Percentiles rank a stretch among this genome's conserved stretches.
Conservation (phyloP, 257 asterid genomes). For the Orobanche coerulescens region DNA sequence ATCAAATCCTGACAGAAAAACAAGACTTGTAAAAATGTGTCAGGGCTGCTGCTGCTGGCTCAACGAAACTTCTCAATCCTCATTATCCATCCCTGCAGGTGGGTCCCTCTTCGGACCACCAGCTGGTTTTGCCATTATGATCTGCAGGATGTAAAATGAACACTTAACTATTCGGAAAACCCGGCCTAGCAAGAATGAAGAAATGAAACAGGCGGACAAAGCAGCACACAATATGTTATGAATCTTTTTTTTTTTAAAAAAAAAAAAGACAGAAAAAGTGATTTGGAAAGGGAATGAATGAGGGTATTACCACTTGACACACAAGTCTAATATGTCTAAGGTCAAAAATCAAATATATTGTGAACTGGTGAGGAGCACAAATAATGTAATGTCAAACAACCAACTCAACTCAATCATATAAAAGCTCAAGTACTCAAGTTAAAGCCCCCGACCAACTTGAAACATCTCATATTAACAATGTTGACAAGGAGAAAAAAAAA, state of each 20-base stretch:
- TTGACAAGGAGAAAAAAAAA: too few species aligned
- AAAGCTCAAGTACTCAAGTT: too few species aligned
- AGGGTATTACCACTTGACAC: too few species aligned
- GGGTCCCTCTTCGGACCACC: slow-evolving; percentile 36
- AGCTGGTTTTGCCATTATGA: slow-evolving; percentile 57
- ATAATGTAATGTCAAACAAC: too few species aligned
- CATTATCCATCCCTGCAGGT: slow-evolving; percentile 37
- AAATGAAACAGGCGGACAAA: background rate
- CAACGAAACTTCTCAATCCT: slow-evolving; percentile 22
- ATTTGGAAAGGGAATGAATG: background rate
- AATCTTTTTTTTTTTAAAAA: too few species aligned
- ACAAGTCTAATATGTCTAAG: too few species aligned
- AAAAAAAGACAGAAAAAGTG: background rate
- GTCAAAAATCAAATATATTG: too few species aligned
- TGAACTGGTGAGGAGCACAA: too few species aligned
- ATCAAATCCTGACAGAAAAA: background rate
- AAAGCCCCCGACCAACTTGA: too few species aligned
- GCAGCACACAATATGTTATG: too few species aligned
- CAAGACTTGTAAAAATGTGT: background rate
- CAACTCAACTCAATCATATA: too few species aligned
- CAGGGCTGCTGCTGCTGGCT: background rate
- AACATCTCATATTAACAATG: too few species aligned
- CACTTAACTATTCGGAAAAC: background rate
- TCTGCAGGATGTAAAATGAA: slow-evolving; percentile 21
- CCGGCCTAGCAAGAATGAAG: background rate